Conservation (phyloP, 2,329 filamentous ascomycete genomes). For the Sporothrix dimorphospora region DNA sequence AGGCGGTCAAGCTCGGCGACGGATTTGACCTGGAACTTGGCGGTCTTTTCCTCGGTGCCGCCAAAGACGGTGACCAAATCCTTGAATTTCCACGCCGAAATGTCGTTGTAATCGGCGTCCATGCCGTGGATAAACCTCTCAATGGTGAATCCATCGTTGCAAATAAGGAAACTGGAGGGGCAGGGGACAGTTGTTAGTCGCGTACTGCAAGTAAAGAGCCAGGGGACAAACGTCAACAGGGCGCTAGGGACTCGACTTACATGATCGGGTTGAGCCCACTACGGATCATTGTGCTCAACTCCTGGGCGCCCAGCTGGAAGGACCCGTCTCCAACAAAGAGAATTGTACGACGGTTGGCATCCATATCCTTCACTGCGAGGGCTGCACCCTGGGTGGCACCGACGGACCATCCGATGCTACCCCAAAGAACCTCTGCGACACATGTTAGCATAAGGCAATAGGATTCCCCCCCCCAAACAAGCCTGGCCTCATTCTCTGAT, state of each 20-base stretch:
- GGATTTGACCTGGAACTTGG: conserved; percentile 33
- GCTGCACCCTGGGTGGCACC: conserved; percentile 67
- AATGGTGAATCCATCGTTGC: conserved; percentile 88
- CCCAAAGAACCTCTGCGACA: conserved; percentile 55
- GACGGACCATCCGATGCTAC: conserved; percentile 66
- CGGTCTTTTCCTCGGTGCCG: conserved; percentile 32
- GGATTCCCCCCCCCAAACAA: too few species aligned
- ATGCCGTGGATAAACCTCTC: conserved; percentile 87
- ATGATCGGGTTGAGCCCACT: conserved; percentile 76
- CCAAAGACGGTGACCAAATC: conserved; percentile 34
- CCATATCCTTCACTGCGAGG: conserved; percentile 61
- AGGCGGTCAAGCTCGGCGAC: conserved; percentile 33
- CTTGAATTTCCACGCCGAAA: conserved; percentile 70
- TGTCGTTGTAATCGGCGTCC: conserved; percentile 79
- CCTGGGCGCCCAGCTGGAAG: conserved; percentile 82
- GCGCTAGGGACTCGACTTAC: conserved; percentile 46
- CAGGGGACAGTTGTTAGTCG: neutral
- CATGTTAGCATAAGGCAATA: conserved; percentile 21
- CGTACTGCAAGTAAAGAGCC: too few species aligned
- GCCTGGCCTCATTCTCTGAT: too few species aligned
- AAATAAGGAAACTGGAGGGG: conserved; percentile 70
- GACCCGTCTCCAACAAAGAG: conserved; percentile 89
- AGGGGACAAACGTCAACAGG: neutral
- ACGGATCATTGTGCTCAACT: conserved; percentile 80
- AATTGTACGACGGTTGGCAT: conserved; percentile 66